Percentiles rank a stretch among this genome's conserved stretches.
Evolutionary conservation across 768 basidiomycete genomes (phyloP).

Genomic region (Rhizopogon sp.): DNA sequence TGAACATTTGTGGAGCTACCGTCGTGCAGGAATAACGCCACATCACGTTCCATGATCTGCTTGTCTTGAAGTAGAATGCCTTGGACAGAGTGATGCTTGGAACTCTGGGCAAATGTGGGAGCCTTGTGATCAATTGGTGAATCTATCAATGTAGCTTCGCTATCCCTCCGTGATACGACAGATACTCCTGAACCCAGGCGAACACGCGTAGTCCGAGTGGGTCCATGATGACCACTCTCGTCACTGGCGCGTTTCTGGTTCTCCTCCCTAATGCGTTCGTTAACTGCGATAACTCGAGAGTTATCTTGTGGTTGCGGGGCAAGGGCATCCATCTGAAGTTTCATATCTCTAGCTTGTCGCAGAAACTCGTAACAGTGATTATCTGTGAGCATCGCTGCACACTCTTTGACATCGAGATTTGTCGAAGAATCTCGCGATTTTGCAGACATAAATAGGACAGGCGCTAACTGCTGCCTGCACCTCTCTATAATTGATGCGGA

Average conservation of each 20-base stretch:
- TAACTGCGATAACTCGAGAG: not conserved
- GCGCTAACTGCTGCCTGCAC: slow-evolving; percentile 20
- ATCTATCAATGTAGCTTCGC: slow-evolving; percentile 22
- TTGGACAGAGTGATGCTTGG: not conserved
- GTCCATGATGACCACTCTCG: slow-evolving; percentile 8
- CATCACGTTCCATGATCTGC: not conserved
- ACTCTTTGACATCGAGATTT: slow-evolving; percentile 14
- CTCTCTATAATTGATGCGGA: slow-evolving; percentile 17
- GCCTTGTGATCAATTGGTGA: not conserved
- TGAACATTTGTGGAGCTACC: not conserved
- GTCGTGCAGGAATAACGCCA: too few relatives aligned
- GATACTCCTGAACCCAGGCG: slow-evolving; percentile 12
- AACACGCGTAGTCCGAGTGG: slow-evolving; percentile 11
- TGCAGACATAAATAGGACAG: slow-evolving; percentile 16
- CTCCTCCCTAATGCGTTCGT: not conserved
- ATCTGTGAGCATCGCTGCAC: slow-evolving; percentile 21
- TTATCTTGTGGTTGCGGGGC: slow-evolving; percentile 1
- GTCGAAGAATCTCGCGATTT: slow-evolving; percentile 12
- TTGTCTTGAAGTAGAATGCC: not conserved
- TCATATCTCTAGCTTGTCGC: slow-evolving; percentile 20
- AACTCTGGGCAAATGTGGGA: not conserved
- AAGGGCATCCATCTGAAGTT: slow-evolving; percentile 13
- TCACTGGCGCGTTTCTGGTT: slow-evolving; percentile 8
- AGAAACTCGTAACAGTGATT: slow-evolving; percentile 18
- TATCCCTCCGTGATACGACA: slow-evolving; percentile 17